Percentiles rank a stretch among this genome's conserved stretches.
phyloP scores from a whole-genome alignment of 768 basidiomycete species.

The Lactarius sanguifluus region DNA sequence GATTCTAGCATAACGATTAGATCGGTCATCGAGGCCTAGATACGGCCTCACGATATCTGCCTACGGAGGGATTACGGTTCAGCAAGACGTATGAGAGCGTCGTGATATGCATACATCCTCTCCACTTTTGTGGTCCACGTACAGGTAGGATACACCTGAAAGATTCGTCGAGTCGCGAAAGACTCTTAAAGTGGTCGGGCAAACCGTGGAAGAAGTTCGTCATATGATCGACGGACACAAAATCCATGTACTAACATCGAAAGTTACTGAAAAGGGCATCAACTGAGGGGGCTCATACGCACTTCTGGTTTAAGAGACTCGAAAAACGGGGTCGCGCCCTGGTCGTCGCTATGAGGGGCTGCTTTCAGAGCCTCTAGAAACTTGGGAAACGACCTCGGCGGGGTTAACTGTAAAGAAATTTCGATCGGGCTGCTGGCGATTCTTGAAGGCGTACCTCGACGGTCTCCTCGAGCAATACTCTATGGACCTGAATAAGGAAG shows the following conservation, averaged over 20 bases:
- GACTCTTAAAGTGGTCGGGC: neutral
- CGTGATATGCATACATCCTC: conserved; percentile 17
- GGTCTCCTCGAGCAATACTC: conserved; percentile 66
- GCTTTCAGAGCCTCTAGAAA: conserved; percentile 40
- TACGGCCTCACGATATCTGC: conserved; percentile 26
- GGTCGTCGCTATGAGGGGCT: conserved; percentile 20
- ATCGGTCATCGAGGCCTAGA: neutral
- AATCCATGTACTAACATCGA: conserved; percentile 45
- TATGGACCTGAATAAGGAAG: conserved; percentile 63
- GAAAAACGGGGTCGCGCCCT: conserved; percentile 24
- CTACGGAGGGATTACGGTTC: conserved; percentile 16
- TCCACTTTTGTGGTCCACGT: conserved; percentile 27
- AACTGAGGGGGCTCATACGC: neutral
- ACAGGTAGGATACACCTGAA: conserved; percentile 29
- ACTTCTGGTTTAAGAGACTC: conserved; percentile 28
- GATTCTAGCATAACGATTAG: conserved; percentile 44
- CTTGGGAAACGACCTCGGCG: conserved; percentile 52
- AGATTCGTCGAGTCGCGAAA: neutral
- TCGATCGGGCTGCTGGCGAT: conserved; percentile 12
- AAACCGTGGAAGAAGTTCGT: conserved; percentile 54
- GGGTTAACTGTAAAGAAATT: conserved; percentile 50
- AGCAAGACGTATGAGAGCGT: conserved; percentile 25
- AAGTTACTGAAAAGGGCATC: neutral
- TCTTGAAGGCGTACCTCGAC: conserved; percentile 51
- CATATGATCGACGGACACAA: conserved; percentile 57